Base-by-base conservation (phyloP, 1,284 basidiomycete species). In the Cryptococcus depauperatus region DNA sequence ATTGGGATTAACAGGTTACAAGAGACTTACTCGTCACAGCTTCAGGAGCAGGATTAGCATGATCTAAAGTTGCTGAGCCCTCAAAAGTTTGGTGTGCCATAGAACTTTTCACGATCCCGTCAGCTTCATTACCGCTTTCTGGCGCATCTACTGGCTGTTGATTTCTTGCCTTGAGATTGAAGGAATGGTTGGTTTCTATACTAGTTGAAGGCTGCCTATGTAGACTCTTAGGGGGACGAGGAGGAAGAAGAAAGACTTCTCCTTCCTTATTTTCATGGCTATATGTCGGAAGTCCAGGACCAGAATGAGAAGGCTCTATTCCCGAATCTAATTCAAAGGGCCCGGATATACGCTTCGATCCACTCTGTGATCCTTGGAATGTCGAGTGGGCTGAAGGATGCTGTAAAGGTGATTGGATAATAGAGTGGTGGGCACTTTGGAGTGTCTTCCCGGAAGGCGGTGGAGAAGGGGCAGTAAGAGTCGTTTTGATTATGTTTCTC, bases 301-400 rank as follows among this genome's bases (percentile, higher is more conserved):
- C 48, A 14, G 22, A 47, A 23, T 49, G 40, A 25, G 61, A 57
- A 16, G 55, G 54, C n/a, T 37, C 21, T 30, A n/a, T n/a, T n/a
- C n/a, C n/a, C 1, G 35, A 19, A 6, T 61, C 59, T 10, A 66
- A 45, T 28, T 62, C 62, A 46, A 63, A 62, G 1, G 63, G 63
- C 6, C 53, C 57, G 4, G 59, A 61, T 7, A 52, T 50, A 11
- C 58, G 35, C 35, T 37, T 16, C 13, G 19, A 16, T 16, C 19
- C 35, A 19, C n/a, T n/a, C n/a, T n/a, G n/a, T n/a, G n/a, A 5
- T 37, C n/a, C 14, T 11, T 22, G 35, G 35, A 13, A 22, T 16
- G 35, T 3, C 35, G 5, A 22, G 21, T 2, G 35, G n/a, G n/a
- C n/a, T n/a, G n/a, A 13, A 16, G 11, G 13, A 22, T 37, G 11